Percentiles rank a stretch among this genome's conserved stretches.
These are phyloP conservation scores for Colletotrichum sp. DNA, from an alignment of 2,329 filamentous ascomycete species.

Conservation along the genomic window DNA sequence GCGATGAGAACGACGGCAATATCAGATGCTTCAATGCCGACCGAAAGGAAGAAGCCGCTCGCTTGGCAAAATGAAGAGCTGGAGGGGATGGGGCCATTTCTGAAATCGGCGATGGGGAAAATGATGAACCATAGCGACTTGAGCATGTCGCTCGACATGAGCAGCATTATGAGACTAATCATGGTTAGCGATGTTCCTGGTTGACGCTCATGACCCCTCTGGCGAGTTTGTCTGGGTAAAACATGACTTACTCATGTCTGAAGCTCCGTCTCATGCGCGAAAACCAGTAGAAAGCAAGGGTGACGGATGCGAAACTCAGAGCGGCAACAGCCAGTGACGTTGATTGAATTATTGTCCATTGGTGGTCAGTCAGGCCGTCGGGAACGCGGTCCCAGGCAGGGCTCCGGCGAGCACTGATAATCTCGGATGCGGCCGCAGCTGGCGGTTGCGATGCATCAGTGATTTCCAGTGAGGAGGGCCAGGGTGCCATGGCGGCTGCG, in stretches of 20 bases:
- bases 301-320: conserved; percentile 61
- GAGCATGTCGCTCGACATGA: conserved; percentile 75
- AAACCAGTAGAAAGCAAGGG: conserved; percentile 74
- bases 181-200: conserved; percentile 23
- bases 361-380: conserved; percentile 5
- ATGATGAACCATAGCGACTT: conserved; percentile 73
- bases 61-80: conserved; percentile 67
- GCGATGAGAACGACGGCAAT: conserved; percentile 76
- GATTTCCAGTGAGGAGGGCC: neutral
- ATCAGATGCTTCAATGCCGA: conserved; percentile 74
- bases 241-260: conserved; percentile 67
- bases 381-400: conserved; percentile 5
- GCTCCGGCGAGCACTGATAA: neutral
- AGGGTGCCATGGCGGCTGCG: conserved; percentile 16
- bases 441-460: neutral
- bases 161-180: conserved; percentile 72
- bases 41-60: conserved; percentile 70
- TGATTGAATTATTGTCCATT: conserved; percentile 18
- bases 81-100: conserved; percentile 53
- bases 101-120: conserved; percentile 65
- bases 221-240: neutral
- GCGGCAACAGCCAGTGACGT: conserved; percentile 45
- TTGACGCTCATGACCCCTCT: neutral
- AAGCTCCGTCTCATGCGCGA: conserved; percentile 75
- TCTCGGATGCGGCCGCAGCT: neutral